Evolutionary conservation across 495 filamentous ascomycete species (phyloP), one percentile per base, ranked within the genome.

Genomic region (Penicillium nucicola): DNA sequence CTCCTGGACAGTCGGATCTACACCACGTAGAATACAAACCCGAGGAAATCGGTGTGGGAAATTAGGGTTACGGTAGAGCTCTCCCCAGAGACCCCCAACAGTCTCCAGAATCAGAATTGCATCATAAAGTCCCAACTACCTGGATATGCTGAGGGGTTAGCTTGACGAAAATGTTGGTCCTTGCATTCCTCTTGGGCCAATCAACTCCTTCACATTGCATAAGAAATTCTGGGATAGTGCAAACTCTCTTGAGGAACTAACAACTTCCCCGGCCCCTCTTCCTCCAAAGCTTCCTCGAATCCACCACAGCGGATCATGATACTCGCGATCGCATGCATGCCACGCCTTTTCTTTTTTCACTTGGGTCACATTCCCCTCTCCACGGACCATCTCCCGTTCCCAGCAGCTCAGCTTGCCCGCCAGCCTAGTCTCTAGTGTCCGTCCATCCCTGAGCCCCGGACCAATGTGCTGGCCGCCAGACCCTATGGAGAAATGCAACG

Each of bases 71-170:
- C 25, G 7, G 25, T 28, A 28, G 7, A 28, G 25, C 5, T 5
- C 20, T 3, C 20, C 5, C 25, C 10, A 28, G 7, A 8, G 25
- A 28, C 6, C 25, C 31, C 31, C 18, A 23, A 13, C 18, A 46
- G 10, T 13, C 12, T 12, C 7, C 32, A 8, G 19, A 15, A 4
- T 30, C 32, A 8, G 19, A 15, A 4, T 30, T 23, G 25, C 35
- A 48, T 48, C 30, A 8, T 18, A 46, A n/a, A 31, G 41, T 58
- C 57, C 61, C 61, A 49, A 42, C 19, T 58, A 58, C 61, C 61
- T 61, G 61, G 61, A 64, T 56, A 53, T 11, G 5, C 10, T 7
- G 19, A 44, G 32, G 38, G 22, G 15, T 48, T 34, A 32, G n/a
- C 25, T 32, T 28, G 18, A 14, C 49, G 42, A 19, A 32, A 22